Base-by-base conservation (phyloP, 2,329 filamentous ascomycete genomes). In the Xylaria sp. region DNA sequence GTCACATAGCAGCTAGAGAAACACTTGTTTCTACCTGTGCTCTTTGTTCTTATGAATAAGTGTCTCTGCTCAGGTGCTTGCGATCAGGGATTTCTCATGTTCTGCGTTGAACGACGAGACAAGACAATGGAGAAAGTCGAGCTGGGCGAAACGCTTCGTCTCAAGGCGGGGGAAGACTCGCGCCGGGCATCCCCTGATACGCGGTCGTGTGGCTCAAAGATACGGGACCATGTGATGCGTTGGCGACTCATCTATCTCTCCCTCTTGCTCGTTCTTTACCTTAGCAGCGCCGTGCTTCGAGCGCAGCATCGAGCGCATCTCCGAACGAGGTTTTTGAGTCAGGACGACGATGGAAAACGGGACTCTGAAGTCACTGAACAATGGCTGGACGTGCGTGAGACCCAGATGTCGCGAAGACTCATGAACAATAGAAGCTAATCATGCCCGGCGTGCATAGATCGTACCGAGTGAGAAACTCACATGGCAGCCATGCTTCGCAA, bases 401-500 rank as follows among this genome's bases (percentile, higher is more conserved):
- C 18, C 35, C 54, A n/a, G 13, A 11, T 35, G 13, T 11, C n/a
- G 13, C 18, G 10, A 7, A 23, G 46, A 7, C 47, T 44, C 4
- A 10, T 30, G 13, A 13, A n/a, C 16, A 35, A 18, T 54, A 23
- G 52, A 10, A 52, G 54, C 57, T 61, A 49, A 60, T 48, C 13
- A 16, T 18, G 1, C 50, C 44, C 52, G 48, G 7, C n/a, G 44
- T 44, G 30, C 35, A 52, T 62, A 78, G 75, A 79, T 81, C 55
- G 67, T 67, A 5, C 75, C 78, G n/a, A 78, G 73, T 61, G 68
- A 76, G 62, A 74, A 78, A 55, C 72, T 81, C 3, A 64, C 67
- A 61, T 81, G 78, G 76, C 72, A 76, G 53, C 73, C 74, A 52
- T 81, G 78, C 65, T 74, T 73, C 62, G 61, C 62, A 1, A 59